A percentile compares a stretch with the other conserved stretches of the same genome.
Conservation (phyloP, 164 flowering plant species). For the Dillenia suffruticosa region DNA sequence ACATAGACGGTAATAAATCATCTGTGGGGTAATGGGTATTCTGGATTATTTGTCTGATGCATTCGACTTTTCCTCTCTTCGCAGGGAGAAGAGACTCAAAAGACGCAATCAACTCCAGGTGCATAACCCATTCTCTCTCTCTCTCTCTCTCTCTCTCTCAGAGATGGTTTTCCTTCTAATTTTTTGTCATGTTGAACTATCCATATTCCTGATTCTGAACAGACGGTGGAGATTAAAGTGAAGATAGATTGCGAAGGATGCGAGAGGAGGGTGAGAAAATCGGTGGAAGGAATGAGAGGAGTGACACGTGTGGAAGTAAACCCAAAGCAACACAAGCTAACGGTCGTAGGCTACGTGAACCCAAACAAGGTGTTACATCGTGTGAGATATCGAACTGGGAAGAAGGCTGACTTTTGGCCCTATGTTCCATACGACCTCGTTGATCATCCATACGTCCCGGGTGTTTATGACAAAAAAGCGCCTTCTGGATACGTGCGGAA, state of each 20-base stretch:
- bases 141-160: background rate
- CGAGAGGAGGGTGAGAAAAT: constrained; percentile 34
- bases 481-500: constrained; percentile 85
- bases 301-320: constrained; percentile 37
- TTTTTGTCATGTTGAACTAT: too few relatives aligned
- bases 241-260: constrained; percentile 58
- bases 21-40: constrained; percentile 15
- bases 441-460: constrained; percentile 79
- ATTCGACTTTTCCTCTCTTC: constrained; percentile 9
- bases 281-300: constrained; percentile 46
- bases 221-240: constrained; percentile 54
- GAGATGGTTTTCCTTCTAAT: background rate
- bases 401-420: constrained; percentile 90
- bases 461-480: constrained; percentile 87
- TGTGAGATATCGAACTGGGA: constrained; percentile 40
- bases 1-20: too few relatives aligned
- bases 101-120: constrained; percentile 23
- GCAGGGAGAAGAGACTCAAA: constrained; percentile 8
- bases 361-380: constrained; percentile 37
- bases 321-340: constrained; percentile 35
- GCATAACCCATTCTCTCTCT: background rate
- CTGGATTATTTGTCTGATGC: constrained; percentile 10
- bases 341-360: constrained; percentile 45
- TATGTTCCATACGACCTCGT: constrained; percentile 86
- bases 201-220: background rate